A percentile compares a stretch with the other conserved stretches of the same genome.
Conservation (phyloP, 768 basidiomycete genomes). For the Agaricus sinodeliciosus region DNA sequence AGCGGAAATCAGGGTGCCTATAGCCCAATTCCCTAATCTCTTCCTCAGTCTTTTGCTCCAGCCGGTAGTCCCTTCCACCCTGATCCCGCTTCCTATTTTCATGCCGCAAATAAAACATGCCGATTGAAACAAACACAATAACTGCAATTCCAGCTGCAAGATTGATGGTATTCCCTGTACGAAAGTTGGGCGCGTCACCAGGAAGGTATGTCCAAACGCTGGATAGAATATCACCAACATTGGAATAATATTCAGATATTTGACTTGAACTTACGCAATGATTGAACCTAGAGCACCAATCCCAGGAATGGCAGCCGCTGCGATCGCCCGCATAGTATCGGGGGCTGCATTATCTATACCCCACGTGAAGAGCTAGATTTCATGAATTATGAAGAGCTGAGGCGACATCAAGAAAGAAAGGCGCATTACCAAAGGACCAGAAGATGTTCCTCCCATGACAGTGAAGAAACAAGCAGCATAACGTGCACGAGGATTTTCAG, state of each 20-base stretch:
- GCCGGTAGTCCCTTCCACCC: conserved; percentile 33
- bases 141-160: conserved; percentile 30
- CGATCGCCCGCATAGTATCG: conserved; percentile 40
- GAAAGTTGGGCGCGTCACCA: conserved; percentile 37
- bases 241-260: background rate
- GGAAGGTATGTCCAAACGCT: conserved; percentile 45
- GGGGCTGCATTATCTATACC: conserved; percentile 43
- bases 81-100: conserved; percentile 37
- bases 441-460: conserved; percentile 30
- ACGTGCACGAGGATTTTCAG: conserved; percentile 34
- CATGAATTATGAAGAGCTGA: background rate
- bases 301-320: conserved; percentile 38
- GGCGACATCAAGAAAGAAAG: background rate
- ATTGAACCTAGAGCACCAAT: conserved; percentile 37
- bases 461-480: conserved; percentile 42
- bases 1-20: conserved; percentile 37
- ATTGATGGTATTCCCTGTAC: conserved; percentile 39
- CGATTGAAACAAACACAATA: conserved; percentile 19
- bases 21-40: conserved; percentile 37
- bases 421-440: conserved; percentile 26
- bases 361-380: conserved; percentile 33
- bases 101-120: conserved; percentile 28
- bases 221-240: background rate
- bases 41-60: conserved; percentile 29
- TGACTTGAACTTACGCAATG: conserved; percentile 28